phyloP scores from a whole-genome alignment of 768 basidiomycete species.

The Lactarius hatsudake region DNA sequence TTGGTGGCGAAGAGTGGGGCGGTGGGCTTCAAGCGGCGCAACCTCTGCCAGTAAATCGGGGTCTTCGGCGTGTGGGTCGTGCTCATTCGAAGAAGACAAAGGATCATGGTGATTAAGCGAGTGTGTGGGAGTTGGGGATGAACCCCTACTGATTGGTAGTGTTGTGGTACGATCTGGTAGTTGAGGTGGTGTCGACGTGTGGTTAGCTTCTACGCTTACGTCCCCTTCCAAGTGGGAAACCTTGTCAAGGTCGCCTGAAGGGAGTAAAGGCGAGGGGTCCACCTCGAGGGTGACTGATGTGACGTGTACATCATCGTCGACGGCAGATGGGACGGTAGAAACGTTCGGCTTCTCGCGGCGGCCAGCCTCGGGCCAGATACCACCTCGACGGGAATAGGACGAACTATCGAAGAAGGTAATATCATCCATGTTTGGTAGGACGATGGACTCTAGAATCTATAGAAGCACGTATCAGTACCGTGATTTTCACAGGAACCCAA shows the following conservation, averaged over 20 bases:
- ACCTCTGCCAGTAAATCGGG: constrained; percentile 8
- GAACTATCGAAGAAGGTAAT: constrained; percentile 90
- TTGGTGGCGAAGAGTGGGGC: constrained; percentile 17
- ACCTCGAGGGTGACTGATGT: constrained; percentile 38
- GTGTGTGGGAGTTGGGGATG: constrained; percentile 12
- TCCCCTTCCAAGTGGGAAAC: constrained; percentile 37
- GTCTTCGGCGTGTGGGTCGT: constrained; percentile 2
- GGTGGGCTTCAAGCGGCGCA: constrained; percentile 2
- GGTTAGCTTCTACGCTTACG: constrained; percentile 14
- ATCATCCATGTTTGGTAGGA: constrained; percentile 98
- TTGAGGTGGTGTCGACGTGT: background rate
- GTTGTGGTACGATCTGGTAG: background rate
- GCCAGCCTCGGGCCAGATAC: constrained; percentile 82
- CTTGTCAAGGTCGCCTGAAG: constrained; percentile 28
- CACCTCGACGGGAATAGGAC: constrained; percentile 66
- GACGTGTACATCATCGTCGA: constrained; percentile 32
- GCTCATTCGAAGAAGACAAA: background rate
- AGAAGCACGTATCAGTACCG: constrained; percentile 14
- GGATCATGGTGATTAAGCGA: constrained; percentile 2
- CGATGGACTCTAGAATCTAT: constrained; percentile 91
- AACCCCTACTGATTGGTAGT: constrained; percentile 8
- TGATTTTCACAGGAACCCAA: constrained; percentile 2
- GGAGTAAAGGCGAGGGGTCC: constrained; percentile 24
- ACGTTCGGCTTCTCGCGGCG: constrained; percentile 38
- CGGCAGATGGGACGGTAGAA: constrained; percentile 1